Evolutionary conservation across 106 monocot species (phyloP).

Genomic region (Dendrobium catenatum): DNA sequence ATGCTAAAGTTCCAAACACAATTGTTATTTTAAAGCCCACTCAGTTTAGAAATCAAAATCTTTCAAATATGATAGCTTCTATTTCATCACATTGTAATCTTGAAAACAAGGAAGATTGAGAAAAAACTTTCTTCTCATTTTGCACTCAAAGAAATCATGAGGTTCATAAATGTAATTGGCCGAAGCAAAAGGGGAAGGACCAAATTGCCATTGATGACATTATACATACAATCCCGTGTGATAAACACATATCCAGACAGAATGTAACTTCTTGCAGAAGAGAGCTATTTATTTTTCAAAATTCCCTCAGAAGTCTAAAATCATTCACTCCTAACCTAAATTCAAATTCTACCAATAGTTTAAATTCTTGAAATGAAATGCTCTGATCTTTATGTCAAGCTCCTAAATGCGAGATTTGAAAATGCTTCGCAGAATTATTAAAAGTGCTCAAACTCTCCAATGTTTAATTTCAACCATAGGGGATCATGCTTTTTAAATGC

Average conservation of each 20-base stretch:
- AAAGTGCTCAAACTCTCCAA: too few relatives aligned
- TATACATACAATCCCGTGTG: constrained; percentile 34
- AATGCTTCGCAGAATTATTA: too few relatives aligned
- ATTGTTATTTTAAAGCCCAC: constrained; percentile 52
- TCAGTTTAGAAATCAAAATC: constrained; percentile 13
- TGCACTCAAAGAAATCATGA: constrained; percentile 42
- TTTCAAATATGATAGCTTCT: constrained; percentile 8
- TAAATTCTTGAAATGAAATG: too few relatives aligned
- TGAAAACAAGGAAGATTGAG: constrained; percentile 7
- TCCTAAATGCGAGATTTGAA: too few relatives aligned
- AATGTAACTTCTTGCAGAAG: too few relatives aligned
- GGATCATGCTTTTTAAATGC: too few relatives aligned
- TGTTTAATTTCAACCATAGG: too few relatives aligned
- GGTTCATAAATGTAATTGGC: constrained; percentile 33
- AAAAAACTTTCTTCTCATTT: constrained; percentile 17
- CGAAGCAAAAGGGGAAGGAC: constrained; percentile 20
- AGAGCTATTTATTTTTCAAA: too few relatives aligned
- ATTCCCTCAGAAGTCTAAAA: too few relatives aligned
- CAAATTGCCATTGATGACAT: constrained; percentile 29
- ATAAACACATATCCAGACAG: background rate
- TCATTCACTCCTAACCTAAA: too few relatives aligned
- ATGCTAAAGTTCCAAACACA: constrained; percentile 18
- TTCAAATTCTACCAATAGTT: too few relatives aligned
- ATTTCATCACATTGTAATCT: constrained; percentile 8
- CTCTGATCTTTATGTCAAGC: too few relatives aligned